Conservation (phyloP, 352 stramenopile genomes). For the Thalassiosira sp. region DNA sequence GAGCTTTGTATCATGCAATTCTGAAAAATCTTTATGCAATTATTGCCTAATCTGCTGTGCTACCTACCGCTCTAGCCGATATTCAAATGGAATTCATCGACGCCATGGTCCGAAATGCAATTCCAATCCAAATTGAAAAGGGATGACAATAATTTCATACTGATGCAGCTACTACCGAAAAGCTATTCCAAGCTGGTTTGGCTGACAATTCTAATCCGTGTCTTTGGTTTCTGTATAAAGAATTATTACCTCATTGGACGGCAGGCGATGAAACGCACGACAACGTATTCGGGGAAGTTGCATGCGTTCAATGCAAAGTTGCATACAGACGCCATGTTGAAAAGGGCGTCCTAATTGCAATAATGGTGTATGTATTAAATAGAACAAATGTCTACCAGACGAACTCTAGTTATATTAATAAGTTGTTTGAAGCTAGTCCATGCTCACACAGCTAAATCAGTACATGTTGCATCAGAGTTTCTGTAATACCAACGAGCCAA, state of each 20-base stretch:
- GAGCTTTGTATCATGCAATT: too few species aligned
- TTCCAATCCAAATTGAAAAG: conserved; percentile 57
- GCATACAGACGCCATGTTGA: conserved; percentile 65
- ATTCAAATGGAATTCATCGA: conserved; percentile 83
- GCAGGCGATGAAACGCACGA: conserved; percentile 76
- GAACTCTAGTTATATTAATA: too few species aligned
- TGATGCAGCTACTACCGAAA: conserved; percentile 60
- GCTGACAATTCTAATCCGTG: conserved; percentile 72
- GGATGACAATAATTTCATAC: conserved; percentile 39
- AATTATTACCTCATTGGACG: conserved; percentile 83
- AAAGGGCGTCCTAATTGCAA: too few species aligned
- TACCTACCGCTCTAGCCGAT: conserved; percentile 46
- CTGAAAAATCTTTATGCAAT: too few species aligned
- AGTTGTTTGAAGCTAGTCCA: too few species aligned
- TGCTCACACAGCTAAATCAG: neutral
- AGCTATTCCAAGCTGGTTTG: conserved; percentile 79
- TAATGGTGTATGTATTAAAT: too few species aligned
- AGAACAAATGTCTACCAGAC: too few species aligned
- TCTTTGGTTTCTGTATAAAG: conserved; percentile 80
- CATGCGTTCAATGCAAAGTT: conserved; percentile 79
- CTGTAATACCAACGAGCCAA: conserved; percentile 4
- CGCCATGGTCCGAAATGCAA: conserved; percentile 83
- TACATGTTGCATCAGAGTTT: neutral
- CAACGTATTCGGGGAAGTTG: conserved; percentile 78
- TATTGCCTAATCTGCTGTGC: too few species aligned